Evolutionary conservation across 345 rosid species (phyloP).

Genomic region (Turnera subulata): DNA sequence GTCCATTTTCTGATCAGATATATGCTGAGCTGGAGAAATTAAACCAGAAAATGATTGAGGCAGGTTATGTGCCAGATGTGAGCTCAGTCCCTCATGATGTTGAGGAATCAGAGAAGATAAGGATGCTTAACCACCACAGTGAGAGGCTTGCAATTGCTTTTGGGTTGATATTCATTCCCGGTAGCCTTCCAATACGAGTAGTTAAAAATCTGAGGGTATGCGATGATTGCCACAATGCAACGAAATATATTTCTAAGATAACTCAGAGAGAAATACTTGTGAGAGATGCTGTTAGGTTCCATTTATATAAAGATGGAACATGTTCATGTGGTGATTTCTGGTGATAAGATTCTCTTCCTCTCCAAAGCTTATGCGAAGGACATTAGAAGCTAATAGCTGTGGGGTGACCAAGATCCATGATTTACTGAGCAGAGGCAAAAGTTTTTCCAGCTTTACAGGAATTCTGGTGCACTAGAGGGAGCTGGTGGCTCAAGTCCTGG

Average conservation of each 20-base stretch:
- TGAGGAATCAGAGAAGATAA: slow-evolving; percentile 59
- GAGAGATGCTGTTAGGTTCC: slow-evolving; percentile 86
- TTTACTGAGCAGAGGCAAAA: not conserved
- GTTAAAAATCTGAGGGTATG: slow-evolving; percentile 87
- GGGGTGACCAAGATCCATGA: slow-evolving; percentile 3
- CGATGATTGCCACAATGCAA: slow-evolving; percentile 83
- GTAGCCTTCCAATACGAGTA: slow-evolving; percentile 60
- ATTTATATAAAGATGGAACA: slow-evolving; percentile 77
- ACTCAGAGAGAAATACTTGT: slow-evolving; percentile 85
- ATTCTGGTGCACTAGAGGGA: not conserved
- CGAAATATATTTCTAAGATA: slow-evolving; percentile 80
- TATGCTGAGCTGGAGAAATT: slow-evolving; percentile 62
- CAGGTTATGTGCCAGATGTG: slow-evolving; percentile 76
- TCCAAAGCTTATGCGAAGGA: not conserved
- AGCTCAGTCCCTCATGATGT: slow-evolving; percentile 74
- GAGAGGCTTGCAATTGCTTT: slow-evolving; percentile 94
- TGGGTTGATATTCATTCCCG: slow-evolving; percentile 70
- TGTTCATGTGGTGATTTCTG: slow-evolving; percentile 98
- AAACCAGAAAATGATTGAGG: slow-evolving; percentile 51
- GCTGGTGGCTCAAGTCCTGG: not conserved
- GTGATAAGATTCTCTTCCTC: slow-evolving; percentile 36
- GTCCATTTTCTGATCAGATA: slow-evolving; percentile 62
- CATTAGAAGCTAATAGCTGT: not conserved
- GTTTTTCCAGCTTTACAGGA: not conserved
- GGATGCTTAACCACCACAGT: slow-evolving; percentile 88